phyloP scores from a whole-genome alignment of 129 eudicot genomes.

The Solidago caesia region DNA sequence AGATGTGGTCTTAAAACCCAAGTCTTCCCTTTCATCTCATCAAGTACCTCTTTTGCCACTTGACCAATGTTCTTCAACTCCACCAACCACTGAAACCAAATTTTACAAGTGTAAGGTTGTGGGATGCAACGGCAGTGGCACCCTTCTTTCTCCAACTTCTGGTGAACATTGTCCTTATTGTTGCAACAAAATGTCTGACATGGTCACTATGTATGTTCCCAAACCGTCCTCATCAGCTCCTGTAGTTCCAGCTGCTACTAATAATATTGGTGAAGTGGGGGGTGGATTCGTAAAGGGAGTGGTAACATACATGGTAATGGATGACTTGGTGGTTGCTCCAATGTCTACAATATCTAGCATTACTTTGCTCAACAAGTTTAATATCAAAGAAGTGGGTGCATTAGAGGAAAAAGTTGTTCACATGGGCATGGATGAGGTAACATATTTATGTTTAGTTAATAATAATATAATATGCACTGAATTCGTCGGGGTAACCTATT shows the following conservation, averaged over 20 bases:
- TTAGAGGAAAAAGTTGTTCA: conserved; percentile 36
- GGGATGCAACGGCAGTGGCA: no score
- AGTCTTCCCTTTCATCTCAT: no score
- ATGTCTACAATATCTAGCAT: conserved; percentile 37
- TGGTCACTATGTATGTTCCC: not conserved
- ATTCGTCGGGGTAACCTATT: no score
- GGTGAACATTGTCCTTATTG: conserved; percentile 30
- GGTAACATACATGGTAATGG: conserved; percentile 47
- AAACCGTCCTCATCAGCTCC: not conserved
- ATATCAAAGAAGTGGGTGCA: conserved; percentile 31
- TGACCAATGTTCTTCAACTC: no score
- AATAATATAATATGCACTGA: no score
- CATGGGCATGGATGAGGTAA: conserved; percentile 37
- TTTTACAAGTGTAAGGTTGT: conserved; percentile 19
- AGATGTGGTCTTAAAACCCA: no score
- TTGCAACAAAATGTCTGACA: not conserved
- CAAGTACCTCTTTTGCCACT: no score
- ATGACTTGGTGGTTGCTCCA: conserved; percentile 37
- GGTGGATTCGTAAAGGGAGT: conserved; percentile 40
- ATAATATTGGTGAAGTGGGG: not conserved
- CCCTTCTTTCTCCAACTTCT: not conserved
- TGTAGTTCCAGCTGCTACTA: conserved; percentile 9
- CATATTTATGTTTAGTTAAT: no score
- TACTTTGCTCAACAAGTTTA: conserved; percentile 31
- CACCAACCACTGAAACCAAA: conserved; percentile 1